Evolutionary conservation across 352 stramenopile species (phyloP).

Genomic region (Phytophthora aleatoria): DNA sequence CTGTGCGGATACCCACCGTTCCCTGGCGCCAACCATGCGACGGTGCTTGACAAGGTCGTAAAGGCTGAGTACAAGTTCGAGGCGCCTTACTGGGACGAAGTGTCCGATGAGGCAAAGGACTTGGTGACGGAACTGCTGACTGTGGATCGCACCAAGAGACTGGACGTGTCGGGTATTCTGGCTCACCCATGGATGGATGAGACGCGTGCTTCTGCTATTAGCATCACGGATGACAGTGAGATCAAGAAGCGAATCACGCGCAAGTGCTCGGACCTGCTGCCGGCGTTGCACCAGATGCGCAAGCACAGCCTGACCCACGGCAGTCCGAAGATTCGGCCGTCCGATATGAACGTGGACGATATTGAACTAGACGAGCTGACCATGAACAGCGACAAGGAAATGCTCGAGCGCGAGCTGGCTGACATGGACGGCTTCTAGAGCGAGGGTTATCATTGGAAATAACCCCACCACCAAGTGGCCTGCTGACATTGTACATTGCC

Average conservation of each 20-base stretch:
- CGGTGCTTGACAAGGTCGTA: constrained; percentile 75
- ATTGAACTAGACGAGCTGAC: constrained; percentile 57
- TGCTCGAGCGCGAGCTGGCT: constrained; percentile 69
- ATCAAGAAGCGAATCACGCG: constrained; percentile 35
- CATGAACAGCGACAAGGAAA: constrained; percentile 63
- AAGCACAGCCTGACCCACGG: constrained; percentile 75
- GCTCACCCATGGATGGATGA: constrained; percentile 84
- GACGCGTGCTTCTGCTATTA: constrained; percentile 24
- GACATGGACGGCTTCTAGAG: constrained; percentile 55
- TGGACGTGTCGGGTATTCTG: constrained; percentile 73
- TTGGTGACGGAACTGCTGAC: constrained; percentile 94
- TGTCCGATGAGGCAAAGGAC: constrained; percentile 94
- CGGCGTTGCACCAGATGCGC: constrained; percentile 74
- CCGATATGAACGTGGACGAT: constrained; percentile 76
- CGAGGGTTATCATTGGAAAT: constrained; percentile 36
- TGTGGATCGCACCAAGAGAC: constrained; percentile 82
- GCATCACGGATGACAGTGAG: constrained; percentile 40
- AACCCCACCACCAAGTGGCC: constrained; percentile 1
- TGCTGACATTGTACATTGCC: background rate
- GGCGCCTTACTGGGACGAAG: constrained; percentile 93
- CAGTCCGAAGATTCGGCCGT: constrained; percentile 69
- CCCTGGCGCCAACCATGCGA: constrained; percentile 69
- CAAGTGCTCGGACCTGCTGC: constrained; percentile 66
- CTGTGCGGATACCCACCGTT: constrained; percentile 93
- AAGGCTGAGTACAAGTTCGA: constrained; percentile 91